Percentiles rank a stretch among this genome's conserved stretches.
Evolutionary conservation across 805 yeast genomes (phyloP).

Genomic region (Peterozyma xylosa): DNA sequence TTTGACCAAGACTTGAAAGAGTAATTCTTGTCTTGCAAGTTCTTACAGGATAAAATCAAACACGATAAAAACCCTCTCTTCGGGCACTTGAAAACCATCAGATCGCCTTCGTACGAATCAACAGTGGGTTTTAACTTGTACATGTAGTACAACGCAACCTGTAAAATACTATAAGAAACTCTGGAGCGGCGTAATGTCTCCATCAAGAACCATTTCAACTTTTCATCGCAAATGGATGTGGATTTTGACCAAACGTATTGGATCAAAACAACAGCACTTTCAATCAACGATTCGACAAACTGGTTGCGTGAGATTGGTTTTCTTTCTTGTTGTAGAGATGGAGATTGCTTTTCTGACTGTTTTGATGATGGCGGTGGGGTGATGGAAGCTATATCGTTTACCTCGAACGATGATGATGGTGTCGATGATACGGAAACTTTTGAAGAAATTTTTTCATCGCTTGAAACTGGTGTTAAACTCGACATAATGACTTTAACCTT

Average conservation of each 20-base stretch:
- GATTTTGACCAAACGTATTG: conserved; percentile 6
- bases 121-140: conserved; percentile 29
- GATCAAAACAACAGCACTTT: conserved; percentile 6
- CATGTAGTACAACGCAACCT: conserved; percentile 62
- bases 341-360: not conserved
- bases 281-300: conserved; percentile 10
- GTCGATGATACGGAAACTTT: not conserved
- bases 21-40: conserved; percentile 65
- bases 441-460: not conserved
- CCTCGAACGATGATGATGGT: not conserved
- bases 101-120: conserved; percentile 1
- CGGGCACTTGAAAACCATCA: conserved; percentile 33
- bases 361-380: conserved; percentile 8
- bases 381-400: not conserved
- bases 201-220: conserved; percentile 31
- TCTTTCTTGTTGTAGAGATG: not conserved
- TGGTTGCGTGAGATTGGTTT: conserved; percentile 3
- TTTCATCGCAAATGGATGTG: not conserved
- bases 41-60: conserved; percentile 66
- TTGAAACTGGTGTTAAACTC: no score
- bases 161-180: conserved; percentile 54
- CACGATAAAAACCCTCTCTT: conserved; percentile 62
- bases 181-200: conserved; percentile 32
- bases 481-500: no score
- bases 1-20: conserved; percentile 66